Evolutionary conservation across 1,284 basidiomycete species (phyloP).

Genomic region (Cutaneotrichosporon cutaneum): DNA sequence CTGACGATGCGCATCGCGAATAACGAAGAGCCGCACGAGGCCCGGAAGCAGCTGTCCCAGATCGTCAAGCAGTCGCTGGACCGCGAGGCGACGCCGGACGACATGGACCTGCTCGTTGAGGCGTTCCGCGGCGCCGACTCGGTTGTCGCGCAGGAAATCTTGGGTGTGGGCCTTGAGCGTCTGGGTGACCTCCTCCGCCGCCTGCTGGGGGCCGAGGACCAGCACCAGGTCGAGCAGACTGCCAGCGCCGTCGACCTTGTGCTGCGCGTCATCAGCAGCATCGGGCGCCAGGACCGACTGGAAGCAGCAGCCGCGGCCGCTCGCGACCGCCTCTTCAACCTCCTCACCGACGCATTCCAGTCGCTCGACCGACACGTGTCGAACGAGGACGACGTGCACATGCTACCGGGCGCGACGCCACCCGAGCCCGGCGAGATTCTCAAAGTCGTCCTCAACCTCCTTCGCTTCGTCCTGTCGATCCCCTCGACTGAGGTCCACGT

Average conservation of each 20-base stretch:
- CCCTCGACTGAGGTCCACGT: conserved; percentile 26
- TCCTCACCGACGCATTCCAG: conserved; percentile 41
- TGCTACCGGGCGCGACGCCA: conserved; percentile 31
- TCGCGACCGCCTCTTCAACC: conserved; percentile 40
- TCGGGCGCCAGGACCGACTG: conserved; percentile 19
- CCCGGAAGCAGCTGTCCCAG: conserved; percentile 36
- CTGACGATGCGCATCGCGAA: conserved; percentile 42
- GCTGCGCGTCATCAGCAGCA: conserved; percentile 40
- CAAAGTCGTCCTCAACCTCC: conserved; percentile 32
- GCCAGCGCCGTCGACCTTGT: conserved; percentile 38
- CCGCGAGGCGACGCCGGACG: conserved; percentile 41
- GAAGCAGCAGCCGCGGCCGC: conserved; percentile 24
- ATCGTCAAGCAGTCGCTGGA: conserved; percentile 41
- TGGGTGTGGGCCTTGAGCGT: conserved; percentile 42
- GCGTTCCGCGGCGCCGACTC: conserved; percentile 47
- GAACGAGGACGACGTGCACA: conserved; percentile 29
- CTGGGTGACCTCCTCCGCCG: conserved; percentile 36
- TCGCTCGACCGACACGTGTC: conserved; percentile 39
- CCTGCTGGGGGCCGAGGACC: conserved; percentile 40
- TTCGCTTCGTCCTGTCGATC: conserved; percentile 39
- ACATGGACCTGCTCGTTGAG: conserved; percentile 48
- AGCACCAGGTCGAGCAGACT: conserved; percentile 29
- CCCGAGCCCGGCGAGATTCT: conserved; percentile 36
- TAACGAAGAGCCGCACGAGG: conserved; percentile 37
- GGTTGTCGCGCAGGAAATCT: conserved; percentile 44